Conservation (phyloP, 306 rosid species). For the Medicago arabica region DNA sequence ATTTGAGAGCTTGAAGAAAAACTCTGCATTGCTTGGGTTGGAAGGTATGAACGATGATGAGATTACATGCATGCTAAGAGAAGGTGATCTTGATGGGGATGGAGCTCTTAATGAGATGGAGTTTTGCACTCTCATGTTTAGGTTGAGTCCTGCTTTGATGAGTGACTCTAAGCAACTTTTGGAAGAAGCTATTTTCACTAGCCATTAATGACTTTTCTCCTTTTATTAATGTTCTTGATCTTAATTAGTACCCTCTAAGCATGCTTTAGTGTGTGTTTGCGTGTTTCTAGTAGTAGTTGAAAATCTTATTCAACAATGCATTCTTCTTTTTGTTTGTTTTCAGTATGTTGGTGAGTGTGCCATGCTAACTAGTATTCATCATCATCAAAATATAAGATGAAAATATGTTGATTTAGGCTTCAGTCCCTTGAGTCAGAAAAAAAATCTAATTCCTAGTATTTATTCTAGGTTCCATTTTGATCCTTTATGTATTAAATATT, state of each 20-base stretch:
- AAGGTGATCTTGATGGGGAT: constrained; percentile 88
- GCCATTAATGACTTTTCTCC: background rate
- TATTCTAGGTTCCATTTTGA: background rate
- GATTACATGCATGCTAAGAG: constrained; percentile 67
- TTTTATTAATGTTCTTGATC: background rate
- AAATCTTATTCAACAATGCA: background rate
- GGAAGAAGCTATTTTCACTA: constrained; percentile 57
- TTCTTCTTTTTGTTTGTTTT: background rate
- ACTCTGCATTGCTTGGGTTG: constrained; percentile 75
- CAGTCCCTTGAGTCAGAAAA: background rate
- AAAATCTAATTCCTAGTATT: background rate
- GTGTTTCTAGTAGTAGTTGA: constrained; percentile 29
- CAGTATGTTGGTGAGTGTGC: background rate
- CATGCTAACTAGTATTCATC: background rate
- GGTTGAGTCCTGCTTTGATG: constrained; percentile 87
- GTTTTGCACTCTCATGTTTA: constrained; percentile 84
- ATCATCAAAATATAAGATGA: background rate
- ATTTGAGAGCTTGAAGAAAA: constrained; percentile 78
- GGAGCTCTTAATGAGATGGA: constrained; percentile 80
- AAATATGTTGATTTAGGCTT: background rate
- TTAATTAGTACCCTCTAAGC: background rate
- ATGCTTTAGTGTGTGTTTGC: background rate
- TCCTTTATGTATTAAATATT: background rate
- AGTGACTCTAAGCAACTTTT: constrained; percentile 54
- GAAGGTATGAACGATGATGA: constrained; percentile 77